phyloP scores from a whole-genome alignment of 2,329 filamentous ascomycete species.

The Ampelomyces quisqualis region DNA sequence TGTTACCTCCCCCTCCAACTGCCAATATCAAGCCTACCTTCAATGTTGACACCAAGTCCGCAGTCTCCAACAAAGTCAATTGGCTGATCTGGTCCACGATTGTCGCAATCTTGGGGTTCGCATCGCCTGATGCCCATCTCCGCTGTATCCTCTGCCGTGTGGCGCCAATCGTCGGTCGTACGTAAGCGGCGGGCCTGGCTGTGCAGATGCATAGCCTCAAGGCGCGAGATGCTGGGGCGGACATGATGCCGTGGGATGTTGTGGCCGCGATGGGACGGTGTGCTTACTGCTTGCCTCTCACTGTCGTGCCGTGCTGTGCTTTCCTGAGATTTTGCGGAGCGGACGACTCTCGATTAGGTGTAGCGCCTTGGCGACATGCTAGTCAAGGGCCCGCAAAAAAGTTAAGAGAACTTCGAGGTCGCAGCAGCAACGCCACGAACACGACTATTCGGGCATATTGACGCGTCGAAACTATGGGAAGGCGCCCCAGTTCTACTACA shows the following conservation, averaged over 20 bases:
- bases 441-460: constrained; percentile 16
- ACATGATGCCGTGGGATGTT: constrained; percentile 42
- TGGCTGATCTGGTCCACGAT: constrained; percentile 99
- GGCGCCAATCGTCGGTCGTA: constrained; percentile 37
- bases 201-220: constrained; percentile 49
- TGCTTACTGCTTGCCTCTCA: neutral
- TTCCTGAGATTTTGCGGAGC: constrained; percentile 36
- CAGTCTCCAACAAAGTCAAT: constrained; percentile 96
- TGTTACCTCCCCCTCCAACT: neutral
- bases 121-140: constrained; percentile 87
- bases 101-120: constrained; percentile 85
- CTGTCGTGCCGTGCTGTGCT: constrained; percentile 18
- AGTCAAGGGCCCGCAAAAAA: constrained; percentile 32
- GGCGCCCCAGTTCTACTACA: constrained; percentile 27
- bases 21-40: constrained; percentile 64
- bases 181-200: constrained; percentile 25
- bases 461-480: constrained; percentile 42
- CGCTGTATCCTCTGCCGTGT: constrained; percentile 52
- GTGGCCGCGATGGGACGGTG: constrained; percentile 18
- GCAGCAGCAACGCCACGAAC: constrained; percentile 18
- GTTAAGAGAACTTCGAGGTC: constrained; percentile 21
- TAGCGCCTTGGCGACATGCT: constrained; percentile 27
- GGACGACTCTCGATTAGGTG: constrained; percentile 18
- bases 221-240: constrained; percentile 47
- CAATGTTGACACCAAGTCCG: constrained; percentile 88